These are phyloP conservation scores for Mortierella sp. DNA, from an alignment of 371 early-diverging fungal genomes.

Conservation along the genomic window DNA sequence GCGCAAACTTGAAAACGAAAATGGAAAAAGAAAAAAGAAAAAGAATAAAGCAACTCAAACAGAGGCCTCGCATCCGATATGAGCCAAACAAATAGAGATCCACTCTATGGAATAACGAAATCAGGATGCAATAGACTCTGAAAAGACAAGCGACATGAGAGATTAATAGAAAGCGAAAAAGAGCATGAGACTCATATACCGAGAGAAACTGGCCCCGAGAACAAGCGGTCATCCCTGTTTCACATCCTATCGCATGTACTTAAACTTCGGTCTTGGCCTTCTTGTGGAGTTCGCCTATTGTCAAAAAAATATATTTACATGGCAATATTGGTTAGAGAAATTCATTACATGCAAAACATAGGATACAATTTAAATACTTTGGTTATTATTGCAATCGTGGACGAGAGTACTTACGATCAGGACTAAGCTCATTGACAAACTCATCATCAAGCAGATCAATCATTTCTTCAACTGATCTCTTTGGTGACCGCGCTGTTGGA, in stretches of 20 bases:
- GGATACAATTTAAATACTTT: no score
- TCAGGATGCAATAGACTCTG: not conserved
- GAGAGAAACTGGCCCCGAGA: not conserved
- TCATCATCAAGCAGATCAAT: conserved; percentile 16
- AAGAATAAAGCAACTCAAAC: not conserved
- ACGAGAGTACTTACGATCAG: conserved; percentile 22
- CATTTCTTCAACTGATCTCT: conserved; percentile 21
- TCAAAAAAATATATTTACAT: not conserved
- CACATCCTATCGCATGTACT: not conserved
- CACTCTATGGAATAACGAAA: not conserved
- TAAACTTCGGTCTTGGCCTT: conserved; percentile 7
- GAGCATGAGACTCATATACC: not conserved
- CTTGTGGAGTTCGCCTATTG: conserved; percentile 5
- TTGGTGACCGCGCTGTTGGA: conserved; percentile 1
- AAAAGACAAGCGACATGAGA: not conserved
- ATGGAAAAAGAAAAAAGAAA: not conserved
- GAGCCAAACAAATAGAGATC: not conserved
- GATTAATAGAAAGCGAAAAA: not conserved
- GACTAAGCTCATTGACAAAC: conserved; percentile 15
- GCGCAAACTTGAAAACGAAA: not conserved
- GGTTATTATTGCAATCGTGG: not conserved
- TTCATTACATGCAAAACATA: not conserved
- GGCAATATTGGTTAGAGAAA: not conserved
- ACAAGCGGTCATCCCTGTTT: not conserved
- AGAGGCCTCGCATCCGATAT: not conserved